These are phyloP conservation scores for Exophiala xenobiotica DNA, from an alignment of 2,329 filamentous ascomycete genomes.

Conservation along the genomic window DNA sequence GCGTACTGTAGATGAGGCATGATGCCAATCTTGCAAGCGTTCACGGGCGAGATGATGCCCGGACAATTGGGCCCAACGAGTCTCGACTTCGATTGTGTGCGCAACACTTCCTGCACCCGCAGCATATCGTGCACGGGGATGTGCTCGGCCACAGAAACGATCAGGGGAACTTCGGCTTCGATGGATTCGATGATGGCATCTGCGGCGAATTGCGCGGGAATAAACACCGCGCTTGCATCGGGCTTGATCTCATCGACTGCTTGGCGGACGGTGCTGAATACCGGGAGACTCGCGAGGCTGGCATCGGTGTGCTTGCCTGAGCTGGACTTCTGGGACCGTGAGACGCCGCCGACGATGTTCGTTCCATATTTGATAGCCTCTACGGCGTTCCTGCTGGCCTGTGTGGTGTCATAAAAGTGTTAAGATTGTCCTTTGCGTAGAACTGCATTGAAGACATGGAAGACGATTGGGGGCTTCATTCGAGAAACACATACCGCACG, in stretches of 20 bases:
- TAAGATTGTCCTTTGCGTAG: too few species aligned
- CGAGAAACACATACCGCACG: too few species aligned
- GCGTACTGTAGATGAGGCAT: slow-evolving; percentile 1
- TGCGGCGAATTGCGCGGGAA: neutral
- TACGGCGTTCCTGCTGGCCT: neutral
- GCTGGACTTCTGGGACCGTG: neutral
- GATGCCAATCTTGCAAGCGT: slow-evolving; percentile 2
- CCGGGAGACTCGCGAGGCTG: neutral
- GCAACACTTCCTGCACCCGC: neutral
- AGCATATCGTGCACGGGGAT: slow-evolving; percentile 6
- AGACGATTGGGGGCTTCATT: too few species aligned
- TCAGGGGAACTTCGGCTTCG: neutral
- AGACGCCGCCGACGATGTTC: slow-evolving; percentile 1
- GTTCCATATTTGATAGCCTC: slow-evolving; percentile 3
- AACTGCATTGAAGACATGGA: too few species aligned
- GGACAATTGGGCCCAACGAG: slow-evolving; percentile 3
- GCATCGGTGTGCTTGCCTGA: neutral
- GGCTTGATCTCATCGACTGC: neutral
- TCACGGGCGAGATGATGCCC: neutral
- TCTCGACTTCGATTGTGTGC: slow-evolving; percentile 1
- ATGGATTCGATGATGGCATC: neutral
- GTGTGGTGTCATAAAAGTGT: too few species aligned
- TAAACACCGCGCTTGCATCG: slow-evolving; percentile 1
- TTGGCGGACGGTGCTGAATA: slow-evolving; percentile 2
- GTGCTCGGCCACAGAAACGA: slow-evolving; percentile 1